phyloP scores from a whole-genome alignment of 2,329 filamentous ascomycete genomes.

The Aspergillus pseudoglaucus region DNA sequence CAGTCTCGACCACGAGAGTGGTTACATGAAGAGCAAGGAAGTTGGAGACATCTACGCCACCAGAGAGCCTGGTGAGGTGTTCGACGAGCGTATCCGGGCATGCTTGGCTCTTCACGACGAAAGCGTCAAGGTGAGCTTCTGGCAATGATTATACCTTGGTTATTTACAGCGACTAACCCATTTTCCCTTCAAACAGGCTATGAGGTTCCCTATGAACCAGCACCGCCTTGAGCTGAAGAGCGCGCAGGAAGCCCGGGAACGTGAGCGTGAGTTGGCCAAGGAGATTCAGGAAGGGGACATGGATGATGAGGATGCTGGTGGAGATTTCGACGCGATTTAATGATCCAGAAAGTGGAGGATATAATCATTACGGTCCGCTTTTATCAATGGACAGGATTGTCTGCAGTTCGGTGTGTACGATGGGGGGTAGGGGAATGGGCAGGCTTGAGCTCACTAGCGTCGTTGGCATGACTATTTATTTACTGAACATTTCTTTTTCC shows the following conservation, averaged over 20 bases:
- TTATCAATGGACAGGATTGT: constrained; percentile 12
- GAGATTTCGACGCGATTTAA: constrained; percentile 95
- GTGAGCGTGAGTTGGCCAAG: constrained; percentile 94
- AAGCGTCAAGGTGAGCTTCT: constrained; percentile 76
- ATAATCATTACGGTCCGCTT: constrained; percentile 15
- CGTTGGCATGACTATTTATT: constrained; percentile 22
- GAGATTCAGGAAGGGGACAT: constrained; percentile 97
- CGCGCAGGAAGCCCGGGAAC: constrained; percentile 92
- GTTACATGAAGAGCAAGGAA: constrained; percentile 98
- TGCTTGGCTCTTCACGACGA: constrained; percentile 91
- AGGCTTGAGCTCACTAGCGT: constrained; percentile 20
- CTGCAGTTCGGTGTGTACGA: constrained; percentile 23
- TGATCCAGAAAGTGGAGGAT: constrained; percentile 4
- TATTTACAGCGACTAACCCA: neutral
- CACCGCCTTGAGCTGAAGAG: constrained; percentile 96
- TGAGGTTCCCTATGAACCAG: constrained; percentile 99
- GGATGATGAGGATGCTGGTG: constrained; percentile 91
- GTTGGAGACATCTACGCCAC: constrained; percentile 94
- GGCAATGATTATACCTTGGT: neutral
- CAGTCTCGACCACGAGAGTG: constrained; percentile 83
- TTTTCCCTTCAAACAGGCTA: constrained; percentile 54
- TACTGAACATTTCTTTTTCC: constrained; percentile 9
- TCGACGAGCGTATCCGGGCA: constrained; percentile 92
- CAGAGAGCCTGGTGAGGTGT: constrained; percentile 89
- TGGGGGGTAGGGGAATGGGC: constrained; percentile 13